Evolutionary conservation across 371 early-diverging fungal genomes (phyloP).

Genomic region (Mucor piriformis): DNA sequence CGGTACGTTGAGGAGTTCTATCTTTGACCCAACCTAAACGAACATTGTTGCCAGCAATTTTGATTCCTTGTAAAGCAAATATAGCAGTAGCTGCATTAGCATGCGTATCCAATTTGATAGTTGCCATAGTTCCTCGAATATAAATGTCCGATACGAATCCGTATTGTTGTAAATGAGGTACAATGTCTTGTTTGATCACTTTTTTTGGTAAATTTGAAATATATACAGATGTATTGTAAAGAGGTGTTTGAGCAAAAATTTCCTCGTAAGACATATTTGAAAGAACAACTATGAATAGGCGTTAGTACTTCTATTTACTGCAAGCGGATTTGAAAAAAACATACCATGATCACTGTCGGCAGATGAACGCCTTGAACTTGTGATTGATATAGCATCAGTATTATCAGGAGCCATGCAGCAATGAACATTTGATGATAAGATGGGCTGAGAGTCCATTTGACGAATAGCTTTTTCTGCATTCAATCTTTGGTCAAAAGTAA

Average conservation of each 20-base stretch:
- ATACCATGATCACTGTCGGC: conserved; percentile 12
- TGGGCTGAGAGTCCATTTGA: conserved; percentile 74
- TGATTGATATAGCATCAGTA: neutral
- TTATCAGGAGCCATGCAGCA: conserved; percentile 65
- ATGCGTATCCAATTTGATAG: conserved; percentile 82
- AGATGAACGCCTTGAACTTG: conserved; percentile 18
- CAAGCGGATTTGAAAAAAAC: neutral
- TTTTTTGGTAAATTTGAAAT: conserved; percentile 79
- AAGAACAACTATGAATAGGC: conserved; percentile 20
- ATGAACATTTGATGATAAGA: conserved; percentile 64
- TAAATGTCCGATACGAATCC: conserved; percentile 76
- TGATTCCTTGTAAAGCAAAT: conserved; percentile 71
- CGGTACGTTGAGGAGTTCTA: conserved; percentile 32
- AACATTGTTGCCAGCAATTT: conserved; percentile 73
- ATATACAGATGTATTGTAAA: conserved; percentile 83
- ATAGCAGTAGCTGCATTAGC: conserved; percentile 89
- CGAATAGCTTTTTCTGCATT: conserved; percentile 83
- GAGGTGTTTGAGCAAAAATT: conserved; percentile 73
- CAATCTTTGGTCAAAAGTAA: conserved; percentile 74
- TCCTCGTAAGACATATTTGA: conserved; percentile 61
- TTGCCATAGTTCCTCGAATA: conserved; percentile 79
- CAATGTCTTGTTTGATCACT: conserved; percentile 26
- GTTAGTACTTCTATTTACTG: neutral
- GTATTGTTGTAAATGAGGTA: conserved; percentile 71
- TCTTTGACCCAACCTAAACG: conserved; percentile 90